Evolutionary conservation across 1,284 basidiomycete genomes (phyloP), one percentile per base, ranked within the genome.

Genomic region (Lignosus rhinocerotis): DNA sequence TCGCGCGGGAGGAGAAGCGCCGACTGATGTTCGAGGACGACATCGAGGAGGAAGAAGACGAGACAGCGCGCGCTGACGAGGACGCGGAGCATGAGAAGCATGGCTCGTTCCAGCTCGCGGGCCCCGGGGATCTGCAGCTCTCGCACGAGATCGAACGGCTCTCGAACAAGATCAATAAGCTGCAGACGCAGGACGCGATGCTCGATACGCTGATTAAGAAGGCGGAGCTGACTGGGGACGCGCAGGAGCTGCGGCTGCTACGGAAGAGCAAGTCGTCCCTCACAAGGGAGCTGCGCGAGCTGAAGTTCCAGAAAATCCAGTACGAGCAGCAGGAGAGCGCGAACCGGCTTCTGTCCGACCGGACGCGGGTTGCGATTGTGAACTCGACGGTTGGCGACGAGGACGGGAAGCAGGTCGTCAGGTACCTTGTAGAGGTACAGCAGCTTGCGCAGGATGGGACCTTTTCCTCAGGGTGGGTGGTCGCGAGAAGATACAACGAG

Each of bases 371-470:
- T 21, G 79, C 83, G 7, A 93, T 98, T 42, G 86, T 91, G 7
- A 90, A 82, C 61, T 88, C 92, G 1, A 85, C 89, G 1, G 80
- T 85, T 0, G 85, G 86, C 0, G 92, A 93, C 56, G 92, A 93
- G 62, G 87, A 88, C 39, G 93, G 93, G 7, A 93, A 91, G 69
- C 88, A 91, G 30, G 93, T 97, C 30, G 93, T 96, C 36, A 82
- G 94, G 38, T 99, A 98, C 70, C 83, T 94, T n/a, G 83, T 98
- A 46, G 92, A 97, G 72, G 86, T 99, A 1, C 89, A 92, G 68
- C 94, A 96, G 67, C 78, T 93, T 25, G 86, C 82, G n/a, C 72
- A 75, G 0, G 91, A 94, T 67, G 92, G 88, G 4, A 84, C 81
- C 48, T 86, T 88, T 67, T 77, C 85, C 1, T 89, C 90, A 1